These are phyloP conservation scores for Pulicaria dysenterica DNA, from an alignment of 129 eudicot genomes.

Conservation along the genomic window DNA sequence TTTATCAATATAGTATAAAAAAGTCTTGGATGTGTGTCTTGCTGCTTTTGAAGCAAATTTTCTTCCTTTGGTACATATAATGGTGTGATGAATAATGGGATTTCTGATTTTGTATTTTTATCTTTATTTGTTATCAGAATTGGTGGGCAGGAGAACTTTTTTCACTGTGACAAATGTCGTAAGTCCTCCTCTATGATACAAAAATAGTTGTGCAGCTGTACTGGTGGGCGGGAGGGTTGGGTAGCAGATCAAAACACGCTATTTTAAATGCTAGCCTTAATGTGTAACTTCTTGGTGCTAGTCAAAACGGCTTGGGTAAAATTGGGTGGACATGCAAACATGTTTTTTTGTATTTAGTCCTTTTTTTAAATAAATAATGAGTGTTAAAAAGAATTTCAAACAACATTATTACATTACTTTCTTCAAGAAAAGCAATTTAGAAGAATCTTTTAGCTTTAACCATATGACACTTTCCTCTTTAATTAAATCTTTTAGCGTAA, in stretches of 20 bases:
- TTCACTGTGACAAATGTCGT: conserved; percentile 85
- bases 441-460: neutral
- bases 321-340: neutral
- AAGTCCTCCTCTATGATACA: conserved; percentile 32
- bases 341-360: neutral
- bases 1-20: no score
- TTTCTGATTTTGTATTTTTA: conserved; percentile 19
- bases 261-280: neutral
- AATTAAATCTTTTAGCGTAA: neutral
- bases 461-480: neutral
- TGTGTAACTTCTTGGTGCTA: neutral
- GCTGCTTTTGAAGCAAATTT: neutral
- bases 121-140: conserved; percentile 43
- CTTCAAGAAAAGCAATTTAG: no score
- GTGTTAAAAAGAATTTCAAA: neutral
- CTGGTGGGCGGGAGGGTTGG: neutral
- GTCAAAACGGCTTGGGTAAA: neutral
- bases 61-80: neutral
- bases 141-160: conserved; percentile 65
- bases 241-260: neutral
- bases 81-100: conserved; percentile 2
- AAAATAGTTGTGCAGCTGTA: neutral
- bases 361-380: neutral
- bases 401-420: no score
- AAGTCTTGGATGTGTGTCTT: neutral